Base-by-base conservation (phyloP, 1,139 yeast genomes). In the Candida sp. region DNA sequence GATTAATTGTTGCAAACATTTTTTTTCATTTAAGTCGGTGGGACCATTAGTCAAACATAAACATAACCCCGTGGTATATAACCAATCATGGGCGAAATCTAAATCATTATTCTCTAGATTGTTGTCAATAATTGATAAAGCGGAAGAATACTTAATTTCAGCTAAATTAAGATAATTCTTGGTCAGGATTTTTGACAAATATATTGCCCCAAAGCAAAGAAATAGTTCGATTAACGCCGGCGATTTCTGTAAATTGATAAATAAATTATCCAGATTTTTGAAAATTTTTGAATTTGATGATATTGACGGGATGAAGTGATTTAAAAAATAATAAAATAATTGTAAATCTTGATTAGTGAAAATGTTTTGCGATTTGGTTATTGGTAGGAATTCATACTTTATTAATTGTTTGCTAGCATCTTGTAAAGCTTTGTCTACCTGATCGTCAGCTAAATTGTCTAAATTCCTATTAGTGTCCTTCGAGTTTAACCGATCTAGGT, bases 161-260 rank as follows among this genome's bases (percentile, higher is more conserved):
- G 49, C 42, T n/a, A 46, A 30, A 9, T 35, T 33, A 21, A 39
- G 44, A 22, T 37, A 45, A 9, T 30, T 12, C 19, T 5, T 8
- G 6, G 5, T 12, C 33, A 30, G 33, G 11, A 30, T 30, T 27
- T 39, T 43, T 21, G 48, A 39, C 33, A 46, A 29, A 29, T 45
- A 42, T 5, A 45, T 37, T 5, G 49, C 49, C 2, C 49, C 49
- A 36, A 47, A 46, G 35, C 49, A 40, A 23, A 45, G 35, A 22
- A 36, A 45, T n/a, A 46, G 39, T 25, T 46, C 46, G 5, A 44
- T 41, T 5, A 46, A 39, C 7, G 45, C 43, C 5, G 38, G 29
- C 4, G 46, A 45, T n/a, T 43, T 40, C 2, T 42, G 39, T 22
- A 46, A 21, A n/a, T 42, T 12, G 12, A 45, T 39, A 43, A 45